Evolutionary conservation across 192 early-diverging fungal species (phyloP).

Genomic region (Podila epigama): DNA sequence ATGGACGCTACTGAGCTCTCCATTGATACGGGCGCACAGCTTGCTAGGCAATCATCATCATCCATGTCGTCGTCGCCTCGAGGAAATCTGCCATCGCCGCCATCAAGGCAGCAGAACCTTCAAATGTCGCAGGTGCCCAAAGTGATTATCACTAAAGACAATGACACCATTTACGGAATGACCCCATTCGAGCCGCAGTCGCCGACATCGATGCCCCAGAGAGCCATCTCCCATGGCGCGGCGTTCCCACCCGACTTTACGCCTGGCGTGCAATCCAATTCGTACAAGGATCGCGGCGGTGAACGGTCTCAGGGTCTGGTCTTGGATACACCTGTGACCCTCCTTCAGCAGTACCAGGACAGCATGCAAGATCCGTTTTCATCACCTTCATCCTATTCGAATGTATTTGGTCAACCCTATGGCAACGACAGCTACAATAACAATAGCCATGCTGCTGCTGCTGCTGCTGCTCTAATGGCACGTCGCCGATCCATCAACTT

Average conservation of each 20-base stretch:
- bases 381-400: neutral
- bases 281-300: slow-evolving; percentile 2
- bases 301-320: slow-evolving; percentile 11
- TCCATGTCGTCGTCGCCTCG: too few relatives aligned
- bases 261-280: slow-evolving; percentile 33
- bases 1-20: neutral
- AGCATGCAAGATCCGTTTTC: too few relatives aligned
- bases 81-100: too few relatives aligned
- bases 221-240: slow-evolving; percentile 4
- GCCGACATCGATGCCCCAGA: neutral
- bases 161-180: neutral
- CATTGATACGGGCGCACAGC: too few relatives aligned
- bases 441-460: too few relatives aligned
- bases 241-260: slow-evolving; percentile 18
- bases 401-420: neutral
- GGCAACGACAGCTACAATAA: neutral
- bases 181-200: neutral
- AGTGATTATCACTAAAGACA: too few relatives aligned
- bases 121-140: too few relatives aligned
- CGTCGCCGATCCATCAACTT: slow-evolving; percentile 10
- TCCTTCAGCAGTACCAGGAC: neutral
- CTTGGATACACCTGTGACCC: neutral
- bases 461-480: too few relatives aligned
- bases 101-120: too few relatives aligned
- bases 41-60: too few relatives aligned